A percentile compares a stretch with the other conserved stretches of the same genome.
Evolutionary conservation across 306 rosid genomes (phyloP).

Genomic region (Prunus dulcis): DNA sequence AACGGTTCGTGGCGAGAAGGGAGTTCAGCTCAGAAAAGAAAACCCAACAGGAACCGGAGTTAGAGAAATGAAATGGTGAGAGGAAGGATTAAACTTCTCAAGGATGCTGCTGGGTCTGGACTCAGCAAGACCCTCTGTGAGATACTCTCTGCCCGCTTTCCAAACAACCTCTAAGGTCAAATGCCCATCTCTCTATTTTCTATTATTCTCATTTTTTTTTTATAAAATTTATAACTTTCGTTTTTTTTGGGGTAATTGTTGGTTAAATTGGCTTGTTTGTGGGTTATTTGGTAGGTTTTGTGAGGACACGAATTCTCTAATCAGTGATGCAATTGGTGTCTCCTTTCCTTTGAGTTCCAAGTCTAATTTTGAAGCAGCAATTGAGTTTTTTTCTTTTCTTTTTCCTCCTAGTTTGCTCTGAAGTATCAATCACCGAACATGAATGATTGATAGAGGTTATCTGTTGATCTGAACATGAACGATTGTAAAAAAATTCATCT

Average conservation of each 20-base stretch:
- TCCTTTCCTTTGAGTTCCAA: conserved; percentile 67
- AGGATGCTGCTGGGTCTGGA: conserved; percentile 36
- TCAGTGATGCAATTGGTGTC: conserved; percentile 76
- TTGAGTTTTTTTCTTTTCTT: not conserved
- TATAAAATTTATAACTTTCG: not conserved
- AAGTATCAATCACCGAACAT: not conserved
- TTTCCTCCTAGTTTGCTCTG: not conserved
- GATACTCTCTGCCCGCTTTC: conserved; percentile 80
- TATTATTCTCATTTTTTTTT: not conserved
- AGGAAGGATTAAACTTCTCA: conserved; percentile 41
- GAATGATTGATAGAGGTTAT: not conserved
- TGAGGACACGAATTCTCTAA: conserved; percentile 55
- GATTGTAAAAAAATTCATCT: not conserved
- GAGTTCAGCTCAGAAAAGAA: not conserved
- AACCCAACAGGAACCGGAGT: not conserved
- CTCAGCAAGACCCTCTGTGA: conserved; percentile 44
- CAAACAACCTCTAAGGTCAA: conserved; percentile 69
- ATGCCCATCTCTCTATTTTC: not conserved
- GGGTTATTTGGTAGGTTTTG: conserved; percentile 45
- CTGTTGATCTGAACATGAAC: not conserved
- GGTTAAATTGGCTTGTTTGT: not conserved
- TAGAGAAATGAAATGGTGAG: conserved; percentile 45
- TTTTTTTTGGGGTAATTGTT: not conserved
- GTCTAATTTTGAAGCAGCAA: not conserved
- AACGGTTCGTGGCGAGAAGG: not conserved